Conservation (phyloP, 2,329 filamentous ascomycete species). For the Colletotrichum limetticola region DNA sequence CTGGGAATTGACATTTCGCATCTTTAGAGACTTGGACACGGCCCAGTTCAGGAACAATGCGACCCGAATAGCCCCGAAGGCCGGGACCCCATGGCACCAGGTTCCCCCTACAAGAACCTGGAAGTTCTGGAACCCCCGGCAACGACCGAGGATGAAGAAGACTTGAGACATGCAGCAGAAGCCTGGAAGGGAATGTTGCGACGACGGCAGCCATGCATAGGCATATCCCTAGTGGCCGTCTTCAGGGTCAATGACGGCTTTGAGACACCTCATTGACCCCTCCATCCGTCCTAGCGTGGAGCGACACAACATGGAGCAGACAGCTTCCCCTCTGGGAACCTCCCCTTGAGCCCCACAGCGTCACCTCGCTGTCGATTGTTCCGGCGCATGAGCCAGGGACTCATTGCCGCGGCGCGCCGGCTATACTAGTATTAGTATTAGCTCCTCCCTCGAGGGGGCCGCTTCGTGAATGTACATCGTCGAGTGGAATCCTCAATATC, state of each 20-base stretch:
- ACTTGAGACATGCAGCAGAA: conserved; percentile 24
- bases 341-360: conserved; percentile 19
- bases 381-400: conserved; percentile 28
- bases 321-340: neutral
- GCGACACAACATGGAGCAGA: conserved; percentile 2
- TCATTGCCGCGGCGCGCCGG: conserved; percentile 27
- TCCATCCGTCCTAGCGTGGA: conserved; percentile 7
- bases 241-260: conserved; percentile 25
- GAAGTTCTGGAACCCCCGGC: conserved; percentile 5
- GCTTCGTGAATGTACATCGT: conserved; percentile 14
- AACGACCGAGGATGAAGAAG: conserved; percentile 22
- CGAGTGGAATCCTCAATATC: conserved; percentile 6
- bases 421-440: conserved; percentile 30
- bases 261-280: conserved; percentile 10
- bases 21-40: neutral
- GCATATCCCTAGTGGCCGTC: conserved; percentile 21
- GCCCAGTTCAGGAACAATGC: conserved; percentile 22
- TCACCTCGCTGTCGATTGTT: conserved; percentile 32
- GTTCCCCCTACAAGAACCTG: conserved; percentile 7
- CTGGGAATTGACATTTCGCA: conserved; percentile 16
- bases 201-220: neutral
- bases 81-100: conserved; percentile 14
- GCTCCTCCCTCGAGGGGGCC: conserved; percentile 18
- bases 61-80: conserved; percentile 30
- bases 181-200: too few species aligned